Percentiles rank a stretch among this genome's conserved stretches.
phyloP scores from a whole-genome alignment of 2,329 filamentous ascomycete species.

The Leptodontidium sp. region DNA sequence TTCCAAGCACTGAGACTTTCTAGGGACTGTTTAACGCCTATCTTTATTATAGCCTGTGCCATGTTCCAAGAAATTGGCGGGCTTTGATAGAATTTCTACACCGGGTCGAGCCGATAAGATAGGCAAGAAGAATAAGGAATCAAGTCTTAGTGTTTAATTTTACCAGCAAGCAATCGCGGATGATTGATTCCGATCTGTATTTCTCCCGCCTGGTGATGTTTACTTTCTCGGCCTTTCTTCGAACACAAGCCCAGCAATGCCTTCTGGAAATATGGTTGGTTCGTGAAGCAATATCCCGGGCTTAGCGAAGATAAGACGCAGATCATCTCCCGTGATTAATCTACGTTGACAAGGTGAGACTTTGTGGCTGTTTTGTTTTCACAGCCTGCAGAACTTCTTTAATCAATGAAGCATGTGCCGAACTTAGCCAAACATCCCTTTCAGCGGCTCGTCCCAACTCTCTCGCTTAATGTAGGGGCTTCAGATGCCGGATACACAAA shows the following conservation, averaged over 20 bases:
- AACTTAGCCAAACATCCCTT: neutral
- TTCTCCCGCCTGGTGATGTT: neutral
- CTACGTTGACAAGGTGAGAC: neutral
- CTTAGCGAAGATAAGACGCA: neutral
- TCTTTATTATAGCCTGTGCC: neutral
- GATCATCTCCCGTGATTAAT: neutral
- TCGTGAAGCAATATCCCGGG: neutral
- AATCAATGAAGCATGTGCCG: neutral
- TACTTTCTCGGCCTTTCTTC: neutral
- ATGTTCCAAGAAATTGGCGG: neutral
- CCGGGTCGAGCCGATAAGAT: conserved; percentile 1
- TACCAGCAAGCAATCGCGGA: neutral
- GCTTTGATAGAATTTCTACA: neutral
- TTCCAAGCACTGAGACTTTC: no score
- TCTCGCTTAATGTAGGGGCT: conserved; percentile 6
- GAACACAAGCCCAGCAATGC: neutral
- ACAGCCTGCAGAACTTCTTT: neutral
- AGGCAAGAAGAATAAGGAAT: neutral
- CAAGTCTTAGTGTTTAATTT: neutral
- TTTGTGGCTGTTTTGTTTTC: neutral
- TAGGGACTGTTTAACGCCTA: neutral
- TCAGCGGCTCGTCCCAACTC: no score
- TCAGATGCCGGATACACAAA: neutral
- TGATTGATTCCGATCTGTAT: neutral
- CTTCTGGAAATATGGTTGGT: neutral